Evolutionary conservation across 23 red algal species (phyloP), one percentile per base, ranked within the genome.

Genomic region (Pyropia yezoensis): DNA sequence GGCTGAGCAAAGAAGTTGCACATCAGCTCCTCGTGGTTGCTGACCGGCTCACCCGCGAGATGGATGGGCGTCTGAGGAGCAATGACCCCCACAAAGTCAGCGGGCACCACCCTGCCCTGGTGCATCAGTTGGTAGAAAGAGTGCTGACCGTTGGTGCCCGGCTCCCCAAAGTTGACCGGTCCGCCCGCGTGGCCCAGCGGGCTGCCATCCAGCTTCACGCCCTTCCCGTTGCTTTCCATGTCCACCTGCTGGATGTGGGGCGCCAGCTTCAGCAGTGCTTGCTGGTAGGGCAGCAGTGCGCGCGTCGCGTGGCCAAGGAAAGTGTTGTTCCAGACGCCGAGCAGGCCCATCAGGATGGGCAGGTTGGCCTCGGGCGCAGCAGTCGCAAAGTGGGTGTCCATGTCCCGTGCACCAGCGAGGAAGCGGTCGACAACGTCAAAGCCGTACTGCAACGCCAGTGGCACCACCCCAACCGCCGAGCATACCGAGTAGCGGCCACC

Each of bases 71-170:
- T 69, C 73, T 97, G 93, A 45, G 58, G 67, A 13, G 85, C 83
- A 70, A 88, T 80, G 66, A 88, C 84, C 34, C 93, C 93, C 30
- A 97, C 85, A 63, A 97, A 97, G 30, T 88, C 83, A 29, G 73
- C 79, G 1, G 93, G 93, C 18, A 97, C 93, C 62, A 64, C 56
- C 66, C 80, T 75, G 52, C 85, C 93, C 82, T 82, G 79, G 63
- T 97, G 93, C 69, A 97, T 45, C 32, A 97, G 65, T 80, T 97
- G 93, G 72, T 82, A 97, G 76, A 97, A 97, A 32, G 85, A 90
- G 52, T 97, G 93, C 70, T 97, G 93, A 24, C 93, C 93, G 7
- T 87, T 78, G 23, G 93, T 97, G 33, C 93, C 93, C 17, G 93
- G 93, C 78, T 97, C 93, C 27, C 93, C 93, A 71, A 90, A 97